A percentile compares a stretch with the other conserved stretches of the same genome.
Conservation (phyloP, 495 filamentous ascomycete genomes). For the Penicillium bovifimosum region DNA sequence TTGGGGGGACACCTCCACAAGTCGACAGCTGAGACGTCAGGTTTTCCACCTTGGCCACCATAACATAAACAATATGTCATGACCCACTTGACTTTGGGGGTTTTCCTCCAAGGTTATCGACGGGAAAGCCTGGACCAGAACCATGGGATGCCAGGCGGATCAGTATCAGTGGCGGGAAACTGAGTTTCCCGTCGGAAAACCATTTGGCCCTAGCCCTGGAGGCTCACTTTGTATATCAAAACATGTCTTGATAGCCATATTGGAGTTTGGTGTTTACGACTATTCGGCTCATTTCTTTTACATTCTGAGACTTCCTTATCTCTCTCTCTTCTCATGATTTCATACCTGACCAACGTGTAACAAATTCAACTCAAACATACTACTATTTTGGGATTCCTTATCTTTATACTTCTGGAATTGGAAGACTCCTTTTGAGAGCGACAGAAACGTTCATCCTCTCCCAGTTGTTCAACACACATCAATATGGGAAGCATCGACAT, state of each 20-base stretch:
- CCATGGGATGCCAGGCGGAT: slow-evolving; percentile 8
- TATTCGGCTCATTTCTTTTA: neutral
- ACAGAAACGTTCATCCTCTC: slow-evolving; percentile 1
- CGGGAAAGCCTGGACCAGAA: slow-evolving; percentile 29
- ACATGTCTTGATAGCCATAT: slow-evolving; percentile 17
- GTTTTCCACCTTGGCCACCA: slow-evolving; percentile 7
- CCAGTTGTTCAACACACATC: slow-evolving; percentile 11
- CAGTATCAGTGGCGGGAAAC: slow-evolving; percentile 30
- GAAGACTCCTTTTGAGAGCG: neutral
- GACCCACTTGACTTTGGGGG: slow-evolving; percentile 19
- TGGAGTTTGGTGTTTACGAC: neutral
- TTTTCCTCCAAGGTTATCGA: slow-evolving; percentile 32
- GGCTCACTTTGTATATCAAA: slow-evolving; percentile 31
- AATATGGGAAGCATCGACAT: slow-evolving; percentile 31
- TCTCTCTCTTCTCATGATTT: slow-evolving; percentile 6
- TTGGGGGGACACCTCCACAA: slow-evolving; percentile 15
- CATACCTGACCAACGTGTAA: slow-evolving; percentile 12
- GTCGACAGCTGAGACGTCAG: slow-evolving; percentile 14
- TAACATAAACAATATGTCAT: neutral
- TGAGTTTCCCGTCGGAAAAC: slow-evolving; percentile 39
- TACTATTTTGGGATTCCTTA: slow-evolving; percentile 11
- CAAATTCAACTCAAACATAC: slow-evolving; percentile 5
- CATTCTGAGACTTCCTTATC: neutral
- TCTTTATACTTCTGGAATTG: slow-evolving; percentile 9
- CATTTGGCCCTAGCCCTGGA: neutral